Conservation (phyloP, 768 basidiomycete species). For the Suillus weaverae region DNA sequence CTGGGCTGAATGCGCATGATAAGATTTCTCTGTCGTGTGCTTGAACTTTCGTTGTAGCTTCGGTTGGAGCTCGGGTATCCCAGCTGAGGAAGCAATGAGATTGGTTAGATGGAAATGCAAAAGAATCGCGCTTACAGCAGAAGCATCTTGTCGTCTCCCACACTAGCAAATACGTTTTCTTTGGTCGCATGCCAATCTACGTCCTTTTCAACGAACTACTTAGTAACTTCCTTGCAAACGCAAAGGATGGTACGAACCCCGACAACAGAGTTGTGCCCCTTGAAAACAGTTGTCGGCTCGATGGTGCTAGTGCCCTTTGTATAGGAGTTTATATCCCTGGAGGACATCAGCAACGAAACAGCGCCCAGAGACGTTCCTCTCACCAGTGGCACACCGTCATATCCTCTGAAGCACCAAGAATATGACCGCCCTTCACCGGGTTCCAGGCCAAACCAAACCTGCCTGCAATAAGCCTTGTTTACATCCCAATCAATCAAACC, state of each 20-base stretch:
- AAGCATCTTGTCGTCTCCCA: slow-evolving; percentile 93
- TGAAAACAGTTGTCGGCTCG: slow-evolving; percentile 83
- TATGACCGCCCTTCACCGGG: slow-evolving; percentile 75
- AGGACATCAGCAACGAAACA: not conserved
- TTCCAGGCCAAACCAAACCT: slow-evolving; percentile 97
- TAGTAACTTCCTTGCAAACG: not conserved
- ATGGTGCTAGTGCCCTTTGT: slow-evolving; percentile 73
- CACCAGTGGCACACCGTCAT: slow-evolving; percentile 95
- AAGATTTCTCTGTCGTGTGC: slow-evolving; percentile 93
- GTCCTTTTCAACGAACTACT: slow-evolving; percentile 53
- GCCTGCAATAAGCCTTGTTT: slow-evolving; percentile 9
- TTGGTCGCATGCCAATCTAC: slow-evolving; percentile 91
- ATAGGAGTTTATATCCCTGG: slow-evolving; percentile 91
- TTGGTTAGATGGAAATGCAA: not conserved
- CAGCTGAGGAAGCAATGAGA: slow-evolving; percentile 54
- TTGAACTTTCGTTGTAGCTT: slow-evolving; percentile 70
- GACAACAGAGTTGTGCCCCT: slow-evolving; percentile 89
- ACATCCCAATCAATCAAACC: slow-evolving; percentile 2
- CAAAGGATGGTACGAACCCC: slow-evolving; percentile 56
- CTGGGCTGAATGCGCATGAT: slow-evolving; percentile 87
- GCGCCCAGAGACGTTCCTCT: not conserved
- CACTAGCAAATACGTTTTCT: slow-evolving; percentile 88
- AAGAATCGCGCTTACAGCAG: slow-evolving; percentile 67
- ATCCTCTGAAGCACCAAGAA: slow-evolving; percentile 93
- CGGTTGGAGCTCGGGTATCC: slow-evolving; percentile 80